Base-by-base conservation (phyloP, 2,329 filamentous ascomycete genomes). In the Scedosporium dehoogii region DNA sequence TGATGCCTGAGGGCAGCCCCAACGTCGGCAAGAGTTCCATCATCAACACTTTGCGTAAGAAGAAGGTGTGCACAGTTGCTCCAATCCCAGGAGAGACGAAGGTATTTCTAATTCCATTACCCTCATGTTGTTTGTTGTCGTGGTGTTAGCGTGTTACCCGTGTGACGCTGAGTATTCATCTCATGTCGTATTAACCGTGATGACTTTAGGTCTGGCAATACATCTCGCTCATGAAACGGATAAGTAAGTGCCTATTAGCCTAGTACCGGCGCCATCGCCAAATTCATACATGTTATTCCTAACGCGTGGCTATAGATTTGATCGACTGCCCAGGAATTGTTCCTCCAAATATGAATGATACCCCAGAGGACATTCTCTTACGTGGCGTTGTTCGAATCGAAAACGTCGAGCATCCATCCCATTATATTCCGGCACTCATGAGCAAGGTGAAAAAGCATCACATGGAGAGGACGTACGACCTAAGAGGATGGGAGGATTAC, bases 301-400 rank as follows among this genome's bases (percentile, higher is more conserved):
- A 23, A 61, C 44, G 9, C 10, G 14, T 9, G 4, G 14, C 21
- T 38, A 14, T 56, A 61, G 60, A 46, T 75, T 83, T 99, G 62
- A 97, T 99, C 69, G 94, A 99, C 70, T 97, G 93, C 70, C 94
- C 94, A 46, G 94, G 94, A 74, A 92, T 99, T 48, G 94, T 97
- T 0, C 94, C 94, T 3, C 93, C 94, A 0, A 94, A 90, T 66
- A 85, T 85, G 65, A 85, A 85, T 62, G 93, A 97, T 70, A 90
- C 88, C 0, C 90, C 92, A 29, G 86, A 92, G 69, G 92, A 97
- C 67, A 88, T 99, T 62, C 81, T 99, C 3, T 81, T 99, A 9
- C 85, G 93, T 66, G 94, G 94, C 67, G 92, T 96, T 6, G 92
- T 96, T 10, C 85, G 94, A 67, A 90, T 97, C 2, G 94, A 99